Base-by-base conservation (phyloP, 805 yeast species). In the Saccharomycopsis amapae region DNA sequence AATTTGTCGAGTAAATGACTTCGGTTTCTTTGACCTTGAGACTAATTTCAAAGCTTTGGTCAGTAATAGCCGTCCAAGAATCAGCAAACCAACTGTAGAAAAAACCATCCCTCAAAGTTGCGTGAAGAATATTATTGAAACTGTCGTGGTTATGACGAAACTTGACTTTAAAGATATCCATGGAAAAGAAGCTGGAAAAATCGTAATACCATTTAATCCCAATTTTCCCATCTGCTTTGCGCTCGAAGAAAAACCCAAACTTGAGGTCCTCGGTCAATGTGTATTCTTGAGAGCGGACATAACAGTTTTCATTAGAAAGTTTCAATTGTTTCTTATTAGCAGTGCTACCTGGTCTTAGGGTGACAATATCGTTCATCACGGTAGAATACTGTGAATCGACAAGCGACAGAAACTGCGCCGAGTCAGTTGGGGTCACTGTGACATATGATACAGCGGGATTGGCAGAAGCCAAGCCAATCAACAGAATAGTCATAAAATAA, bases 121-220 rank as follows among this genome's bases (percentile, higher is more conserved):
- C 12, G 36, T 32, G 42, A 5, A 40, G 19, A 22, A 45, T 13
- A 19, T 45, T 42, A 19, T 47, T 38, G 15, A 37, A 42, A 3
- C 15, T 12, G n/a, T 39, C 33, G 25, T 30, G 18, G 37, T 41
- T 40, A 19, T 49, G 52, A 13, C 35, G 40, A 31, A 49, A 45
- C 33, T 38, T 43, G 35, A 45, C 32, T 23, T 49, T 44, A 17
- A 42, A 40, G 5, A 40, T 22, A 12, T 45, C 25, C n/a, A 40
- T 32, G 10, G 40, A 39, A 25, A 40, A 45, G 24, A 33, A 33
- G 9, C 20, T 15, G n/a, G 30, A 12, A 26, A 9, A 24, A 18
- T 43, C 45, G 36, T 44, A 48, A 30, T 39, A 48, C 48, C 48
- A 48, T 24, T 40, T 39, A 33, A 48, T 40, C n/a, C 44, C 48